Base-by-base conservation (phyloP, 495 filamentous ascomycete species). In the Pyronema omphalodes region DNA sequence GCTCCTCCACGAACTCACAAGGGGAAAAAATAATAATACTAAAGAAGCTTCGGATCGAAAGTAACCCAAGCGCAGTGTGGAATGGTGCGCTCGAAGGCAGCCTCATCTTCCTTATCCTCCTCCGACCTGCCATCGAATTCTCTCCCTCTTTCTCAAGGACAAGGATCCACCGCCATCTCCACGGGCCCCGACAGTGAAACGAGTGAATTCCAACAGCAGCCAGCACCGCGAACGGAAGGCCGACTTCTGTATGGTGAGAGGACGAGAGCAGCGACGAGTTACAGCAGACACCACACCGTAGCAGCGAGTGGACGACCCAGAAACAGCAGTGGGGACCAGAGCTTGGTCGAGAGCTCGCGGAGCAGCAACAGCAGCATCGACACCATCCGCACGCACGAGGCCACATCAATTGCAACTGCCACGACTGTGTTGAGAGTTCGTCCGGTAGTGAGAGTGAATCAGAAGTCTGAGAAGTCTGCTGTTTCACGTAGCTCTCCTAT, bases 71-170 rank as follows among this genome's bases (percentile, higher is more conserved):
- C 23, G 34, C 51, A 57, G 59, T 45, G 60, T 63, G 61, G 61
- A 60, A 63, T 63, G 61, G 61, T 63, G 61, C 51, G 60, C 53
- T 63, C 60, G 57, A 62, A 56, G 55, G 52, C 60, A 53, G 57
- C 58, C 53, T 59, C 58, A 57, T 62, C 59, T 39, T 58, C 52
- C 49, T 52, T 52, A 52, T 50, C 52, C 53, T 37, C 54, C 52
- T 43, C 55, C 59, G 53, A 59, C 57, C 57, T 29, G 40, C 36
- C 41, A 29, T 54, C 52, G 39, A 9, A 1, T 46, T 14, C 37
- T 14, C 29, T 44, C 37, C 52, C 53, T 60, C 44, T 54, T 46
- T 39, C 57, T 59, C 60, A 60, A 19, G 54, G 34, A 39, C 37
- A 56, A 45, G 59, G 60, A 51, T 55, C 57, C 56, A 60, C 60